Base-by-base conservation (phyloP, 2,329 filamentous ascomycete species). In the Pezicula neosporulosa region DNA sequence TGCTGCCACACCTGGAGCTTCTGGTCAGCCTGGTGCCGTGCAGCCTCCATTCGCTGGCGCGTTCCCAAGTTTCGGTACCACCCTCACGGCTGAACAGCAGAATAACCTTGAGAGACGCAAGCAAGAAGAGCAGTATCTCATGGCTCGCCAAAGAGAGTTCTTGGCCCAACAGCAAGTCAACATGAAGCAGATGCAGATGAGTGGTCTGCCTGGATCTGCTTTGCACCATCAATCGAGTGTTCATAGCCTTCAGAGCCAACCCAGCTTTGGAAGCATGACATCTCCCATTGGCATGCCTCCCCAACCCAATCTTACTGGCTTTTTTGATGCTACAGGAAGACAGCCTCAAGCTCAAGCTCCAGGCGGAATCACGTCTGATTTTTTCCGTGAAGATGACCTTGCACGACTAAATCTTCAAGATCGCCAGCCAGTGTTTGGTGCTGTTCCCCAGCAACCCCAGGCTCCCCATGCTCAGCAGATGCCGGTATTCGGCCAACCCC, bases 71-170 rank as follows among this genome's bases (percentile, higher is more conserved):
- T 99, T 97, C 67, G 94, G 94, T 6, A 91, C 94, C 7, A 99
- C 95, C 1, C 76, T 99, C 60, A 99, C 95, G 8, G 94, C 94
- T 0, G 93, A 97, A 64, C 94, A 99, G 70, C 94, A 99, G 68
- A 99, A 99, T 71, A 96, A 96, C 37, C 76, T 99, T 2, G 94
- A 99, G 72, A 83, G 94, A 49, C 82, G 94, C 48, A 99, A 99
- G 75, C 94, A 99, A 68, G 94, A 99, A 70, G 95, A 99, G 66
- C 94, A 99, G 68, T 96, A 94, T 67, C 78, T 96, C 35, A 95
- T 97, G 83, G 94, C 95, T 43, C 87, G 94, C 39, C 94, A 99
- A 69, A 90, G 96, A 60, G 94, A 99, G 67, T 90, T 90, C 60
- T 81, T 97, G 50, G 88, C 91, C 56, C 89, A 91, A 57, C 91